Base-by-base conservation (phyloP, 208 protist species). In the Crithidia sp. region DNA sequence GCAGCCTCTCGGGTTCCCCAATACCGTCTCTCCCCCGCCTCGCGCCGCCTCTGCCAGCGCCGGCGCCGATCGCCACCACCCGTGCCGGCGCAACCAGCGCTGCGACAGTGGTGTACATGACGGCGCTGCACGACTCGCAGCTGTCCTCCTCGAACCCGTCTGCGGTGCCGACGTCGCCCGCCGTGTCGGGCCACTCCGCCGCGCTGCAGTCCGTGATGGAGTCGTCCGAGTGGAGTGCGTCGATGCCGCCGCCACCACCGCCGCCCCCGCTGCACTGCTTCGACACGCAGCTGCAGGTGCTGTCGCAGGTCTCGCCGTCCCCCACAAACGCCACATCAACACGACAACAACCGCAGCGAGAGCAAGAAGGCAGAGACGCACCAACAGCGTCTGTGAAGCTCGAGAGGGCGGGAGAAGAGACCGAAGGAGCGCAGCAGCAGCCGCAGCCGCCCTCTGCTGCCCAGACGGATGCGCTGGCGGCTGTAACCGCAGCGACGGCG, bases 221-320 rank as follows among this genome's bases (percentile, higher is more conserved):
- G n/a, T 70, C 65, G 41, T 61, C 53, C 2, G 53, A 61, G 17
- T 70, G 65, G 65, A 70, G 65, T 19, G 40, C 65, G 17, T 61
- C 53, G 41, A 40, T 70, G 54, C 65, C 65, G 41, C 65, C 60
- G 4, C 65, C 60, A 10, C 60, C 65, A 43, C 53, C 54, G n/a
- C 19, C 65, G 6, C 65, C 65, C 5, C 53, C 65, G 16, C 65
- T 53, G 65, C 65, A 53, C 40, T 53, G 59, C 2, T 53, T 17
- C 13, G 65, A 70, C 54, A 16, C 39, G 54, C 65, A 61, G 53
- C 59, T 54, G 43, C 52, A 69, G 40, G 52, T 49, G 64, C 52
- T 37, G 64, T 10, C 5, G 16, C 64, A 28, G 28, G 28, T 28
- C 28, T 28, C 28, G 28, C 28, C 28, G 28, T 28, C 28, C 28